Base-by-base conservation (phyloP, 805 yeast genomes). In the Saccharomycopsis olivae region DNA sequence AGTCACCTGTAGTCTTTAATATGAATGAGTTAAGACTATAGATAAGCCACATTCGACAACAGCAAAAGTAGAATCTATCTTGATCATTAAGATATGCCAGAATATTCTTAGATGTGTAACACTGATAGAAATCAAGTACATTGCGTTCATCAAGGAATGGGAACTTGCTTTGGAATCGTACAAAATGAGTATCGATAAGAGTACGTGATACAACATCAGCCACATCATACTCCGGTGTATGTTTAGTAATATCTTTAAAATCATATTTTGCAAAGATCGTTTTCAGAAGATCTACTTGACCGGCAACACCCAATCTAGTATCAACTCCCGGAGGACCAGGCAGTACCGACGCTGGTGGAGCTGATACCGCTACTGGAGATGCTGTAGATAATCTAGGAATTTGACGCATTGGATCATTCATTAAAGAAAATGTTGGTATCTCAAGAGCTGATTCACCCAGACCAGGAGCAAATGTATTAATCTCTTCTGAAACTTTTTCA, bases 41-140 rank as follows among this genome's bases (percentile, higher is more conserved):
- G 6, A 73, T 62, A 43, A 74, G 50, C 70, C 73, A 73, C 69
- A 71, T 65, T 48, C 78, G 60, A 27, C 77, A 69, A 50, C 75
- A 71, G 23, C 63, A 59, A 47, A 68, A 73, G 49, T 73, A 73
- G 53, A 66, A 72, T 28, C 64, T 61, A 39, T 65, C 64, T 16
- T 58, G 60, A 39, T 64, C 55, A 41, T 62, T 63, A 51, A 60
- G 55, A 41, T 54, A 53, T 4, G 60, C 59, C 9, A 56, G 44
- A 19, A 54, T 43, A 36, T 55, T 54, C 28, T 57, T 55, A n/a
- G 54, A 50, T 31, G 65, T 67, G 43, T 69, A 73, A 19, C 66
- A 66, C 42, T 64, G 64, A 53, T 72, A 74, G 47, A 73, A 73
- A 21, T 59, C 58, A 30, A 66, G 58, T 17, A 73, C 65, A 39